These are phyloP conservation scores for Thuja plicata DNA, from an alignment of 83 land plant species.

Conservation along the genomic window DNA sequence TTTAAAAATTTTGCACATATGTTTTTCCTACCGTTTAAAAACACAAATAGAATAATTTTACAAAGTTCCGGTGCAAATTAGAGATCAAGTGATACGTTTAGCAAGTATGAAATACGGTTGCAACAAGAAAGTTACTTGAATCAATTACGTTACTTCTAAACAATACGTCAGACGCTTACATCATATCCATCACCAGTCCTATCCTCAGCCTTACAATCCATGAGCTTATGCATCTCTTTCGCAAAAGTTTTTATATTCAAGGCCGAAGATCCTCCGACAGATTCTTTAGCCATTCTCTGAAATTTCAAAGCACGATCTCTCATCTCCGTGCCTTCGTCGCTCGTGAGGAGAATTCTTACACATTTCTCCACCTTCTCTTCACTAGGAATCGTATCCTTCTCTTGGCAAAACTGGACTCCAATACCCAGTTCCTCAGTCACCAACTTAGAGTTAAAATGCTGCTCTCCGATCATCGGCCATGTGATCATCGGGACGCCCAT, in stretches of 20 bases:
- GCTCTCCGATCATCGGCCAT: slow-evolving; percentile 8
- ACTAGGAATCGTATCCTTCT: background rate
- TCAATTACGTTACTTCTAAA: too few relatives aligned
- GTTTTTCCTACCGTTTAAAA: too few relatives aligned
- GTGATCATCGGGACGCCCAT: slow-evolving; percentile 14
- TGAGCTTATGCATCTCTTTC: background rate
- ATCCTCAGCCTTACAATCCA: background rate
- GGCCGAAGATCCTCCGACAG: background rate
- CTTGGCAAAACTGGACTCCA: background rate
- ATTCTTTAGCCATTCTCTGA: too few relatives aligned
- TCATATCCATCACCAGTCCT: background rate
- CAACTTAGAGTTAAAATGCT: background rate
- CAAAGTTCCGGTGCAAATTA: too few relatives aligned
- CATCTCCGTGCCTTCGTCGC: too few relatives aligned
- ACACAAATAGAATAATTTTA: too few relatives aligned
- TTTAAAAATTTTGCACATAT: too few relatives aligned
- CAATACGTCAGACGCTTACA: background rate
- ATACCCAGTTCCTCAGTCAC: background rate
- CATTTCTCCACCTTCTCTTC: background rate
- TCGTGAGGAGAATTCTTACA: too few relatives aligned
- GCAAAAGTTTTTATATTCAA: background rate
- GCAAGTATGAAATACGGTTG: too few relatives aligned
- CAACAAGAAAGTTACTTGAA: too few relatives aligned
- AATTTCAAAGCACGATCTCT: too few relatives aligned
- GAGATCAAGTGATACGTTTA: too few relatives aligned